Base-by-base conservation (phyloP, 768 basidiomycete species). In the Thelephora aurantiotincta region DNA sequence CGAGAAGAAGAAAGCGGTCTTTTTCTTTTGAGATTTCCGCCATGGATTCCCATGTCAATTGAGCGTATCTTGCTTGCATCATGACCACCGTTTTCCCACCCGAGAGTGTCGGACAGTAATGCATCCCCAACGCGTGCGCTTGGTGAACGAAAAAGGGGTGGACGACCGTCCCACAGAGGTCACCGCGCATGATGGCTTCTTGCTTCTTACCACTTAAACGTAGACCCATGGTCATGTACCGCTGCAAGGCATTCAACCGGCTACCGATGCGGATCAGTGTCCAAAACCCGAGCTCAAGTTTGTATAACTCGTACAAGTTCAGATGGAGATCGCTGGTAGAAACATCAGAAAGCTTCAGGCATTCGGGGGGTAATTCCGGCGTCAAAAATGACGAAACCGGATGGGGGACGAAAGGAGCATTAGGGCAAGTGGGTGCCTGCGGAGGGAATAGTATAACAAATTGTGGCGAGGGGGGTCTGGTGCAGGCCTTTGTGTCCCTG, bases 261-360 rank as follows among this genome's bases (percentile, higher is more conserved):
- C 38, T 41, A 22, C 1, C 11, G 16, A 41, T 7, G 22, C 14
- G 14, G 9, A 41, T 9, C 22, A 41, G 22, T 9, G 9, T 41
- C 38, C 3, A 22, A 6, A 14, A 41, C 26, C 9, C 26, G 26
- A 30, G 26, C 26, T 30, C 26, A 30, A 30, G 4, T 9, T 30
- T 4, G 26, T 38, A 35, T 16, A 33, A 36, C 35, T 14, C n/a
- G 23, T 45, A 23, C 19, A 46, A 33, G 35, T 22, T 34, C 26
- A 54, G 51, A 51, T 35, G 47, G 43, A 13, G 16, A 41, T 41
- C 38, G 14, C 18, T 41, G 18, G 22, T 41, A 41, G 38, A 41
- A 16, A 41, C 38, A 14, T 41, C 38, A 11, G 38, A 41, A 41
- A 41, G 9, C 14, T 30, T 30, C 26, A 30, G 9, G 5, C 9